Evolutionary conservation across 176 grass and related monocot genomes (phyloP), one percentile per base, ranked within the genome.

Genomic region (Lolium perenne): DNA sequence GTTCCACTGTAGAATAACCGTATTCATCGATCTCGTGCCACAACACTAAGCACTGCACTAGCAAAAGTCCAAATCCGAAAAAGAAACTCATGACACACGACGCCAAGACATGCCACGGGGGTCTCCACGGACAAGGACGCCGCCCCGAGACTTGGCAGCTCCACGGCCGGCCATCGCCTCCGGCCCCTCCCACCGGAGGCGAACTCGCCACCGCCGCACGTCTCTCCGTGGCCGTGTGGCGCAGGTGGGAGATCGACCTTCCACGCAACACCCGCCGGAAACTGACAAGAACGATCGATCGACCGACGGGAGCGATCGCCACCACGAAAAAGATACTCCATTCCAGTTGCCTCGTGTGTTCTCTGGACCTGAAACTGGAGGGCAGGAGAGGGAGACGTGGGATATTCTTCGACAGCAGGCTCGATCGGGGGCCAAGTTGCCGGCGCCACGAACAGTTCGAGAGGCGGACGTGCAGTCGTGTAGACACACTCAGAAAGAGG

Each of bases 111-210:
- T 11, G 12, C 49, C 49, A 50, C 10, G 1, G 49, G 49, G 49
- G 49, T 17, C 53, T 83, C 83, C 79, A 87, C 87, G 63, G 74
- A 82, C 53, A 47, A 5, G 16, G 70, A 87, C 71, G 20, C 17
- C 7, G 25, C 0, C 49, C 20, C 5, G n/a, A 29, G 77, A 94
- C 74, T 46, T 79, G 83, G 86, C 89, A 83, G 10, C 78, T 16
- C 71, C 65, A 62, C 49, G 29, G 8, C 79, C 84, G 71, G 64
- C 68, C 81, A 57, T 38, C 78, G 29, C 57, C 0, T 18, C 51
- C 12, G 60, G 20, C 38, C 68, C 25, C 25, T 41, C 16, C 25
- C 10, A 0, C 41, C 1, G 35, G 62, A 65, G 2, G 68, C 41
- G 41, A 86, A 53, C 83, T 54, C 71, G 20, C 61, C 83, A 8